Base-by-base conservation (phyloP, 1,139 yeast species). In the Protomyces inouyei region DNA sequence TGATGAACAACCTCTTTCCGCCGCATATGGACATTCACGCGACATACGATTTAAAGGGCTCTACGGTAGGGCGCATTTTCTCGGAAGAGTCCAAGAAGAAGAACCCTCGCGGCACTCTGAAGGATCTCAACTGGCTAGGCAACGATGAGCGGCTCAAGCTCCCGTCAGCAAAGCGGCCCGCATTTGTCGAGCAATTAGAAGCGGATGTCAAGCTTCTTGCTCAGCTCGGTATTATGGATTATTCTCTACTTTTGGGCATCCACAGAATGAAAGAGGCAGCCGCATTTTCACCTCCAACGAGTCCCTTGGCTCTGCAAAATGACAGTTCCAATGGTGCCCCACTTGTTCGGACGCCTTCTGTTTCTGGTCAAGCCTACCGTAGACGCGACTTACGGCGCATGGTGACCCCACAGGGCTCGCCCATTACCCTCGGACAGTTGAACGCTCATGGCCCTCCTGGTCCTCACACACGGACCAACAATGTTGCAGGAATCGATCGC, bases 1-100 rank as follows among this genome's bases (percentile, higher is more conserved):
- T 95, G 54, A 95, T 95, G 98, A 95, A 95, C 77, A 95, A 95
- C 73, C 80, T 95, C 64, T 93, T 95, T 76, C 98, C 99, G 0
- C 96, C 98, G 5, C 92, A 90, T 72, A 81, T 93, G 66, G 95
- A 89, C 69, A 86, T 93, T 67, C 96, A 91, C 73, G 77, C 83
- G 57, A 88, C 93, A 52, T 95, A 84, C 75, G 99, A 95, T 73
- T 80, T 95, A 72, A 95, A 95, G 74, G 99, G 99, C 0, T 90
- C 97, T 0, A 84, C 95, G 0, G 82, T 88, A 80, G 98, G 98
- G 3, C 83, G 99, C 70, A 72, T 72, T 57, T 71, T 71, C 36
- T 67, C 71, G 36, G 72, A 70, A 52, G 69, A 21, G 68, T 70
- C 43, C 71, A 72, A 18, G 68, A 70, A 65, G 52, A 51, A 59